These are phyloP conservation scores for Candida anutae DNA, from an alignment of 1,139 yeast genomes.

Conservation along the genomic window DNA sequence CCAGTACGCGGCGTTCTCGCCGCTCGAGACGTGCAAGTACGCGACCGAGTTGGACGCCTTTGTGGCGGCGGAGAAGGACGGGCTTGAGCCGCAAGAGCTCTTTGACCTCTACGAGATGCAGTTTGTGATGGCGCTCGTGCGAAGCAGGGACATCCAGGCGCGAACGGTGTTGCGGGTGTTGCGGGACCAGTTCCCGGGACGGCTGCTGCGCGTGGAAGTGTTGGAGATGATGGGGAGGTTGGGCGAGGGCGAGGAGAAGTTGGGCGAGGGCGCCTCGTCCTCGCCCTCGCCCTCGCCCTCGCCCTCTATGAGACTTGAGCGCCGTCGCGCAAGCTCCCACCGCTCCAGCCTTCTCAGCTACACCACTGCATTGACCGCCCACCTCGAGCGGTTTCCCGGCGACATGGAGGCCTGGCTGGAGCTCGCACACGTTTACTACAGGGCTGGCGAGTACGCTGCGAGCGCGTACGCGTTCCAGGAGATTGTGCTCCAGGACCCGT, in stretches of 20 bases:
- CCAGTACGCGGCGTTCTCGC: conserved; percentile 10
- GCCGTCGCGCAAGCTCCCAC: conserved; percentile 29
- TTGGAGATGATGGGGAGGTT: conserved; percentile 52
- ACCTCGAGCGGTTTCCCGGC: conserved; percentile 53
- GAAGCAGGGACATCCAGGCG: conserved; percentile 69
- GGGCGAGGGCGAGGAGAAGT: conserved; percentile 36
- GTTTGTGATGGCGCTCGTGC: conserved; percentile 56
- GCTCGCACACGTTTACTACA: conserved; percentile 53
- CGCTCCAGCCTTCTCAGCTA: conserved; percentile 24
- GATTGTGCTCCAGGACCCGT: conserved; percentile 57
- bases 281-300: too few species aligned
- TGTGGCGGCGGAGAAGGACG: conserved; percentile 20
- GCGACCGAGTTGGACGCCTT: conserved; percentile 16
- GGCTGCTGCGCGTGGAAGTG: conserved; percentile 50
- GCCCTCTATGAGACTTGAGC: conserved; percentile 28
- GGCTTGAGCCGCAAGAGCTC: conserved; percentile 40
- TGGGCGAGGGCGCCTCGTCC: conserved; percentile 25
- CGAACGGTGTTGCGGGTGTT: conserved; percentile 54
- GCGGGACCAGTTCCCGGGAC: conserved; percentile 52
- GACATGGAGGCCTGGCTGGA: conserved; percentile 78
- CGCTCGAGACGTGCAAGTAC: conserved; percentile 12
- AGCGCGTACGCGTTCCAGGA: conserved; percentile 67
- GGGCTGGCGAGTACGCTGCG: conserved; percentile 57
- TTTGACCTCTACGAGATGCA: conserved; percentile 62
- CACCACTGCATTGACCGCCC: conserved; percentile 40